phyloP scores from a whole-genome alignment of 768 basidiomycete genomes.

The Dioszegia aurantiaca region DNA sequence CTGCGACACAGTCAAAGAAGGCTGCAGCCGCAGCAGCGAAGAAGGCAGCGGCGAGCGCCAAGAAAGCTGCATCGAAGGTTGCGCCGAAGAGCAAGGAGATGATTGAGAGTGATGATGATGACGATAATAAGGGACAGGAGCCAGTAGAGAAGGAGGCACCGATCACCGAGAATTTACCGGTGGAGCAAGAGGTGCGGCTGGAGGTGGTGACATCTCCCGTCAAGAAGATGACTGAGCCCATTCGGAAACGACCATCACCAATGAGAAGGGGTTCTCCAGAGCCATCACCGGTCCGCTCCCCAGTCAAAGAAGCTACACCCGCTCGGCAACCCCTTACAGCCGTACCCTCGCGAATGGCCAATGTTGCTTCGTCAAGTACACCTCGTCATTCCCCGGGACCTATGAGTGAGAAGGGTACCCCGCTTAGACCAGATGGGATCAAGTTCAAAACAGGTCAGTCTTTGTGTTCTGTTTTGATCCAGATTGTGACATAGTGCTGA shows the following conservation, averaged over 20 bases:
- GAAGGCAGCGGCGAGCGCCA: constrained; percentile 8
- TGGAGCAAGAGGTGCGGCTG: neutral
- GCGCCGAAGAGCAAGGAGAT: neutral
- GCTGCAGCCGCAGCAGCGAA: constrained; percentile 3
- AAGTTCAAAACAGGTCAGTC: constrained; percentile 42
- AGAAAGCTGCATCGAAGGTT: neutral
- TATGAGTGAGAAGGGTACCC: constrained; percentile 19
- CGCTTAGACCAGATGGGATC: constrained; percentile 29
- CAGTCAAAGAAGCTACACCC: neutral
- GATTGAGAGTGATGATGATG: constrained; percentile 9
- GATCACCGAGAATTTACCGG: neutral
- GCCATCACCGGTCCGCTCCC: neutral
- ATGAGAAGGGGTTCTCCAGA: neutral
- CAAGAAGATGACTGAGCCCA: too few relatives aligned
- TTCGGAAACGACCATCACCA: neutral
- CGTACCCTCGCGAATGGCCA: constrained; percentile 12
- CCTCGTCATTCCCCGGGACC: constrained; percentile 37
- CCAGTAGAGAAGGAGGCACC: constrained; percentile 2
- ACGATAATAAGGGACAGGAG: neutral
- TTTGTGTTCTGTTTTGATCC: neutral
- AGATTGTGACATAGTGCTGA: neutral
- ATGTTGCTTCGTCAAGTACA: constrained; percentile 11
- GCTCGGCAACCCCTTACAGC: constrained; percentile 13
- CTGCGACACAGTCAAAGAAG: constrained; percentile 2
- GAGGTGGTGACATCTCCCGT: neutral